A percentile compares a stretch with the other conserved stretches of the same genome.
Evolutionary conservation across 148 eudicot species (phyloP).

Genomic region (Rhododendron henanense): DNA sequence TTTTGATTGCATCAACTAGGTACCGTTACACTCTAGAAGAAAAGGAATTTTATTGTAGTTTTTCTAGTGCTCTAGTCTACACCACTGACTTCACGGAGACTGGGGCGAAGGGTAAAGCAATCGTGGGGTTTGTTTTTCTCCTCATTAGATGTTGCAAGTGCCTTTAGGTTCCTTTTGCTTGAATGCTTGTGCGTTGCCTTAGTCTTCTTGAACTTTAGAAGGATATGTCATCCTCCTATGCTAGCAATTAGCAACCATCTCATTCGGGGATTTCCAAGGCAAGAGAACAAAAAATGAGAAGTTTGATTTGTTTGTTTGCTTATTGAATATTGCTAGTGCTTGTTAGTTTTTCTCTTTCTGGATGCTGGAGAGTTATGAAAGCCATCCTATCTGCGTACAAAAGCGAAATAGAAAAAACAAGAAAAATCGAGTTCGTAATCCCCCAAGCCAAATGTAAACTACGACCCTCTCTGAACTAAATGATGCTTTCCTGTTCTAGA

Average conservation of each 20-base stretch:
- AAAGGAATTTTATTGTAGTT: neutral
- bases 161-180: neutral
- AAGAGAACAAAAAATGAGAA: neutral
- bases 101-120: neutral
- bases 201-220: neutral
- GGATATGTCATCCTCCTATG: neutral
- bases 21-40: neutral
- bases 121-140: neutral
- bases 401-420: neutral
- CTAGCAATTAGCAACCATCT: neutral
- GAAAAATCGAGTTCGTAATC: neutral
- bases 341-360: neutral
- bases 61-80: neutral
- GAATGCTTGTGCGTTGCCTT: neutral
- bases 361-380: neutral
- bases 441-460: neutral
- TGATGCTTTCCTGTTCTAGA: neutral
- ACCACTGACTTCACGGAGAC: neutral
- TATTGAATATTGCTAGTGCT: neutral
- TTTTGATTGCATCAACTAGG: neutral
- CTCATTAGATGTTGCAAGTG: neutral
- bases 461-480: neutral
- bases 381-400: neutral
- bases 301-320: neutral
- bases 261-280: neutral